Base-by-base conservation (phyloP, 2,329 filamentous ascomycete genomes). In the Ceratocystis cacaofunesta region DNA sequence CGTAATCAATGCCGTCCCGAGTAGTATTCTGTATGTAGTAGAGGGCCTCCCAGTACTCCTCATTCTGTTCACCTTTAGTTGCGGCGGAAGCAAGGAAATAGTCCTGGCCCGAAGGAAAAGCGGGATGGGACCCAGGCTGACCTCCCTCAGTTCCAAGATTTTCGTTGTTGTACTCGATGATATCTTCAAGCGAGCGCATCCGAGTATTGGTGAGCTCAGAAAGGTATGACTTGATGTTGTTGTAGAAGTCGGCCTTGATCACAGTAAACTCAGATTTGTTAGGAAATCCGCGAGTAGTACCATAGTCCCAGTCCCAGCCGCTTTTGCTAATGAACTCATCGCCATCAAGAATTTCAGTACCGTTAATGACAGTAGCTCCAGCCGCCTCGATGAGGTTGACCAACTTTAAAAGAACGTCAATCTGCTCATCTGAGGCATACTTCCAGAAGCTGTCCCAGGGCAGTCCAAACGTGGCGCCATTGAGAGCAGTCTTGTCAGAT, bases 221-320 rank as follows among this genome's bases (percentile, higher is more conserved):
- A 0, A 89, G 80, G 69, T 89, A 90, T 0, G 76, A 73, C 65
- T 80, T 78, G 72, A 89, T 78, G 71, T 81, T 78, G 70, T 79
- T 80, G 73, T 86, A 87, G 70, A 87, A 87, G 71, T 88, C 85
- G 0, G 85, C 83, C 72, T 89, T 89, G 69, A 90, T 78, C 61
- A 86, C 83, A 0, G 84, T 88, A 74, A 86, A 90, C 72, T 90
- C 87, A 15, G 85, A 89, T 73, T 89, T 83, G 68, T 90, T 89
- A n/a, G 84, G 75, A 70, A 77, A 84, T 1, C 85, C 85, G 3
- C 85, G 80, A 0, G 77, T 79, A 5, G 69, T 78, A 15, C 86
- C 86, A 68, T 83, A 87, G 70, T 88, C 85, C 81, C 88, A 91
- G 73, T 90, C 78, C 87, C 87, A 91, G n/a, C 85, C 85, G 61